Percentiles rank a stretch among this genome's conserved stretches.
Conservation (phyloP, 1,139 yeast species). For the Debaryomyces sp. region DNA sequence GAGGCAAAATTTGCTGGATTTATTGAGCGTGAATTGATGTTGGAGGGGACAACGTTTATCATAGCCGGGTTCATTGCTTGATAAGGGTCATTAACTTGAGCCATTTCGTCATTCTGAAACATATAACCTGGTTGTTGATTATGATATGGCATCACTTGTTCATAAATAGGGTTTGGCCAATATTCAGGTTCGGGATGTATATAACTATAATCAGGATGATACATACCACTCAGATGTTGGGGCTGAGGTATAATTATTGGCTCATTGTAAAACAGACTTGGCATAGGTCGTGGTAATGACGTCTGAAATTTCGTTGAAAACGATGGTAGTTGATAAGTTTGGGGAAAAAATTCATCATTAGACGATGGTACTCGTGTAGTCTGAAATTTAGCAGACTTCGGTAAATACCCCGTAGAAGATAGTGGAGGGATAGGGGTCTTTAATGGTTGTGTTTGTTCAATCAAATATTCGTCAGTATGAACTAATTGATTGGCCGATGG, state of each 20-base stretch:
- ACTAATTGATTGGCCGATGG: constrained; percentile 33
- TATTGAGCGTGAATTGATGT: constrained; percentile 9
- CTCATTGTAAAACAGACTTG: constrained; percentile 9
- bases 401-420: constrained; percentile 18
- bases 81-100: constrained; percentile 14
- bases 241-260: background rate
- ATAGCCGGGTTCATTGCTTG: constrained; percentile 20
- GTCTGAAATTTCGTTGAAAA: constrained; percentile 13
- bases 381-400: constrained; percentile 19
- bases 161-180: constrained; percentile 17
- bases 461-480: constrained; percentile 46
- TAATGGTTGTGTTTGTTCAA: constrained; percentile 51
- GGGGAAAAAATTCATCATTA: constrained; percentile 25
- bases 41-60: constrained; percentile 7
- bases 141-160: constrained; percentile 9
- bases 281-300: constrained; percentile 1
- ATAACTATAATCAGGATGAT: constrained; percentile 11
- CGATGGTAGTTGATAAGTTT: constrained; percentile 14
- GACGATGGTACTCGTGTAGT: constrained; percentile 13
- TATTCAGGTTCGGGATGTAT: constrained; percentile 24
- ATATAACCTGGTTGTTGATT: constrained; percentile 12
- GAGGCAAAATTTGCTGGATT: constrained; percentile 8
- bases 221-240: background rate
- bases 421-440: constrained; percentile 26
- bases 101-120: constrained; percentile 17